Evolutionary conservation across 176 grass and related monocot genomes (phyloP).

Genomic region (Ensete ventricosum): DNA sequence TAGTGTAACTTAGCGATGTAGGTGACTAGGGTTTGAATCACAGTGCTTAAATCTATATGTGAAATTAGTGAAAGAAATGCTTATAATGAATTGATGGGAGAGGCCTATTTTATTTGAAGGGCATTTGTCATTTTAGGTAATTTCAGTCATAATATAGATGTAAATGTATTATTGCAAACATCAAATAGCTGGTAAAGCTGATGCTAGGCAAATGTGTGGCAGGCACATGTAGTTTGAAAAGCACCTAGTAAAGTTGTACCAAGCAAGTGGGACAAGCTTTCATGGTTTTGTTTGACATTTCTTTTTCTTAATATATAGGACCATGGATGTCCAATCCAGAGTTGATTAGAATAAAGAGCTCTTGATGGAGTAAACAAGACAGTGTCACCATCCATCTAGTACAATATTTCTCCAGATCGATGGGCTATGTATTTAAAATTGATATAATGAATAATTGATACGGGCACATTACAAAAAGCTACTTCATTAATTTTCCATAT

Average conservation of each 20-base stretch:
- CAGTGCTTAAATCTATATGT: no score
- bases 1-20: not conserved
- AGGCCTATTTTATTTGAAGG: not conserved
- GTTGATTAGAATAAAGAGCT: no score
- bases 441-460: not conserved
- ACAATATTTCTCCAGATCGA: no score
- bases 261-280: no score
- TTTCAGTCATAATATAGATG: not conserved
- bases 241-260: not conserved
- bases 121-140: not conserved
- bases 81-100: not conserved
- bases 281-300: no score
- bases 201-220: not conserved
- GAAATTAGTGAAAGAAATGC: no score
- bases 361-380: no score
- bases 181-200: not conserved
- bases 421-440: no score
- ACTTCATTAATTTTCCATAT: not conserved
- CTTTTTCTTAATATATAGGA: no score
- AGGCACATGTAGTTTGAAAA: not conserved
- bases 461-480: not conserved
- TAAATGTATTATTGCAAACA: not conserved
- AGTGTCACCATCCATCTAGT: no score
- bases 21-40: not conserved
- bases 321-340: no score